Evolutionary conservation across 306 rosid species (phyloP).

Genomic region (Ceratonia siliqua): DNA sequence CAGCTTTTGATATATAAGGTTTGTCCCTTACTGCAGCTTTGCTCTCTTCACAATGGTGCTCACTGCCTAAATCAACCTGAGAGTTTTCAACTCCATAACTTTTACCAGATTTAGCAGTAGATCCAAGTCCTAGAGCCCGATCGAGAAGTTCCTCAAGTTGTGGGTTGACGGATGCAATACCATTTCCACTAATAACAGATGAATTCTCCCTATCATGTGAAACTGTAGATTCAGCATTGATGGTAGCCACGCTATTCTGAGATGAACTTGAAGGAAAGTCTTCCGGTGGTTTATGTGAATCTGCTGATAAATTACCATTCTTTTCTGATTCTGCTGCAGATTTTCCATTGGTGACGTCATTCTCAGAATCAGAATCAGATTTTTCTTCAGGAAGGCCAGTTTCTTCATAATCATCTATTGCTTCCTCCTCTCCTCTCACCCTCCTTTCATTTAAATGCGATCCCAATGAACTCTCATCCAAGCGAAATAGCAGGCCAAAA

Average conservation of each 20-base stretch:
- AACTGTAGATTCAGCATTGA: constrained; percentile 31
- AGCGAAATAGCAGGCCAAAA: constrained; percentile 87
- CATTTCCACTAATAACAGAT: constrained; percentile 43
- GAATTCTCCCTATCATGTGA: constrained; percentile 44
- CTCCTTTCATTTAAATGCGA: constrained; percentile 97
- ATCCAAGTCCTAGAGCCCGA: constrained; percentile 92
- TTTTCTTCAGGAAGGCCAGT: constrained; percentile 56
- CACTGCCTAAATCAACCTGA: constrained; percentile 49
- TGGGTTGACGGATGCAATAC: constrained; percentile 57
- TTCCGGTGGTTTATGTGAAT: constrained; percentile 37
- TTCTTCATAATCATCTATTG: constrained; percentile 62
- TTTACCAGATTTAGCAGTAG: constrained; percentile 56
- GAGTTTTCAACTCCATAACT: constrained; percentile 52
- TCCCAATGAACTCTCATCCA: constrained; percentile 98
- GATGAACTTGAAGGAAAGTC: constrained; percentile 36
- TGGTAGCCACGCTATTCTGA: constrained; percentile 34
- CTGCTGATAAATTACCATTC: constrained; percentile 39
- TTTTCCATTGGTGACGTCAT: constrained; percentile 47
- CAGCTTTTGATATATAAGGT: constrained; percentile 87
- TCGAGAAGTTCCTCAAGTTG: constrained; percentile 94
- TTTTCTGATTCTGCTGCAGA: constrained; percentile 43
- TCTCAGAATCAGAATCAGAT: constrained; percentile 76
- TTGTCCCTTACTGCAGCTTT: constrained; percentile 70
- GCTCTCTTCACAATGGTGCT: constrained; percentile 50
- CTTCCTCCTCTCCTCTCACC: constrained; percentile 97